phyloP scores from a whole-genome alignment of 345 rosid genomes.

The Eucalyptus marginata region DNA sequence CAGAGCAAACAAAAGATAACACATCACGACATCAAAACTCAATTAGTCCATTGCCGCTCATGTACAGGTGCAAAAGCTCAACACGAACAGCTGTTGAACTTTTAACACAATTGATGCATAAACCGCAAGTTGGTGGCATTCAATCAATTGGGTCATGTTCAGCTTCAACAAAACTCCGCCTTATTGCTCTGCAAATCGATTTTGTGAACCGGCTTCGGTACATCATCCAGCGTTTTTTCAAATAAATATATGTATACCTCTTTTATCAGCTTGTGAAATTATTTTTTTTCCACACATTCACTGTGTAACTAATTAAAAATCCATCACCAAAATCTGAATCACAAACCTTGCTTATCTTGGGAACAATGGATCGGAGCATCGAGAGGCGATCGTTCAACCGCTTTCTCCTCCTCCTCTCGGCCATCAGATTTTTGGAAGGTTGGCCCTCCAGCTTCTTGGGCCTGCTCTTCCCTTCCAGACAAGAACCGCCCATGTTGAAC shows the following conservation, averaged over 20 bases:
- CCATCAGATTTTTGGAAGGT: conserved; percentile 29
- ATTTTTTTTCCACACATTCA: background rate
- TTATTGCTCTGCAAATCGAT: background rate
- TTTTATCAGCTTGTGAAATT: background rate
- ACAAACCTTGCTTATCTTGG: conserved; percentile 29
- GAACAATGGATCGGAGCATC: conserved; percentile 29
- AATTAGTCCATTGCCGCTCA: background rate
- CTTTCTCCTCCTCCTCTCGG: conserved; percentile 28
- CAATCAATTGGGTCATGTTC: background rate
- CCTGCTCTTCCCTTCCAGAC: background rate
- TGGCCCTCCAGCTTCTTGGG: conserved; percentile 10
- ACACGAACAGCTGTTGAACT: background rate
- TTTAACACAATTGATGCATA: background rate
- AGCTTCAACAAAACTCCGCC: background rate
- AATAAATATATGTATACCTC: background rate
- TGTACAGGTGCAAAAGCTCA: background rate
- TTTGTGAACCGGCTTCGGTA: background rate
- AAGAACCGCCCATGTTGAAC: conserved; percentile 3
- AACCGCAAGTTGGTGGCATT: background rate
- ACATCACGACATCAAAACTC: background rate
- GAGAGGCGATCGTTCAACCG: conserved; percentile 21
- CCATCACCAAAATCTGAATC: background rate
- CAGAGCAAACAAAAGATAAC: background rate
- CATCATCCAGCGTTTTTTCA: background rate
- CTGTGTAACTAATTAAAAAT: background rate